Evolutionary conservation across 2,329 filamentous ascomycete species (phyloP), one percentile per base, ranked within the genome.

Genomic region (Monilinia fructigena): DNA sequence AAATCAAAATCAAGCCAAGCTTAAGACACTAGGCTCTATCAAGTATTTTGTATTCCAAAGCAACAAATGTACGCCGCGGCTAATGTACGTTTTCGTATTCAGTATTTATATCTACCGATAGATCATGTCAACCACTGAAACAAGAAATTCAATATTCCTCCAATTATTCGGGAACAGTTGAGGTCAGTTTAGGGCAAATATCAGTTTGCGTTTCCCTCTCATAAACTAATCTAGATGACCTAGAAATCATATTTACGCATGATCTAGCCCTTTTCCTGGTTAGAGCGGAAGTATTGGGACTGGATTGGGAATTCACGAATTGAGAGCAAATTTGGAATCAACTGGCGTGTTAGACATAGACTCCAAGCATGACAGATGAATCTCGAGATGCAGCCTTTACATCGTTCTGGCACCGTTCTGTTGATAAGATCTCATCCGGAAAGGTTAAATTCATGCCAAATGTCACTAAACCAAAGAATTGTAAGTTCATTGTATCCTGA

Each of bases 361-460:
- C 16, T 26, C 7, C 8, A 47, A 45, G 18, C 26, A 65, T 65
- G 63, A 8, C 55, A 16, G 63, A 65, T 50, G 12, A 20, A 23
- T 12, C 52, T 31, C 18, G 56, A 56, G 59, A 66, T 50, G 26
- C 48, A 23, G 47, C 56, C n/a, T 67, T 69, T 16, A 56, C 66
- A 63, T 58, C 61, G 4, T 67, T 69, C 48, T 69, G 68, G 68
- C 66, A 68, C 14, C 55, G 66, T 10, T 58, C 66, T 12, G 58
- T 66, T 23, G 61, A 63, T 26, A 67, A 63, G 11, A 54, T 69
- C 8, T 66, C 62, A 20, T 63, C 66, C 20, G 66, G 66, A 40
- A 67, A 53, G 23, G 45, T 69, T 10, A 69, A 56, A 8, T 66
- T 65, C 60, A 64, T 66, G 65, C 60, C 63, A 35, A 69, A 66